Evolutionary conservation across 2,329 filamentous ascomycete species (phyloP).

Genomic region (Epichloe brachyelytri): DNA sequence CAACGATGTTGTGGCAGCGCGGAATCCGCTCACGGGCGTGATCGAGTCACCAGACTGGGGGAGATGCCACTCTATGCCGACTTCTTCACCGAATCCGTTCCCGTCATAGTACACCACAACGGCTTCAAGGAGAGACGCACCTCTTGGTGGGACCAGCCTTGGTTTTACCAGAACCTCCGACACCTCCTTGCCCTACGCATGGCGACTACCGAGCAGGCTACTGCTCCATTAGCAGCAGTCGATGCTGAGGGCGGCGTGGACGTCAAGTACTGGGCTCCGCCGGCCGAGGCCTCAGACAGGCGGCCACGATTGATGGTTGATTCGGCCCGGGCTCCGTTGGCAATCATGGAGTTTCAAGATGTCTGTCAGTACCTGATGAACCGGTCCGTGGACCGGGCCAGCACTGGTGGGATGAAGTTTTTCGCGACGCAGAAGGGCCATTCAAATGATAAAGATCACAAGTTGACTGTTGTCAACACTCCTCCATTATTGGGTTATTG

Average conservation of each 20-base stretch:
- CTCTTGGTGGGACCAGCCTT: slow-evolving; percentile 14
- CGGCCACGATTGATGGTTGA: neutral
- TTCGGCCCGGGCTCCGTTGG: neutral
- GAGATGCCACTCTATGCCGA: slow-evolving; percentile 7
- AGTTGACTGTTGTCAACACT: neutral
- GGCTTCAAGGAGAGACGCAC: slow-evolving; percentile 11
- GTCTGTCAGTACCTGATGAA: neutral
- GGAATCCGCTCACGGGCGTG: slow-evolving; percentile 6
- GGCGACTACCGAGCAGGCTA: neutral
- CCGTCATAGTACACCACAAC: slow-evolving; percentile 14
- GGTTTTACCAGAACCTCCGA: slow-evolving; percentile 13
- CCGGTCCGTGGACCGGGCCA: neutral
- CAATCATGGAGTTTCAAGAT: neutral
- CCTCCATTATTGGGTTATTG: too few species aligned
- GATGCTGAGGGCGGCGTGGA: neutral
- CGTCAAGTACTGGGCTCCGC: slow-evolving; percentile 3
- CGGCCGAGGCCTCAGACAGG: neutral
- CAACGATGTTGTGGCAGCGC: slow-evolving; percentile 7
- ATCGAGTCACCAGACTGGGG: slow-evolving; percentile 8
- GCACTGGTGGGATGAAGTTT: neutral
- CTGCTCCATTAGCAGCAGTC: neutral
- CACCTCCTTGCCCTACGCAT: slow-evolving; percentile 2
- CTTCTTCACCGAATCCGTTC: slow-evolving; percentile 12
- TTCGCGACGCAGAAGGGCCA: neutral
- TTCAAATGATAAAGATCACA: neutral